These are phyloP conservation scores for Brettanomyces custersianus DNA, from an alignment of 805 yeast genomes.

Conservation along the genomic window DNA sequence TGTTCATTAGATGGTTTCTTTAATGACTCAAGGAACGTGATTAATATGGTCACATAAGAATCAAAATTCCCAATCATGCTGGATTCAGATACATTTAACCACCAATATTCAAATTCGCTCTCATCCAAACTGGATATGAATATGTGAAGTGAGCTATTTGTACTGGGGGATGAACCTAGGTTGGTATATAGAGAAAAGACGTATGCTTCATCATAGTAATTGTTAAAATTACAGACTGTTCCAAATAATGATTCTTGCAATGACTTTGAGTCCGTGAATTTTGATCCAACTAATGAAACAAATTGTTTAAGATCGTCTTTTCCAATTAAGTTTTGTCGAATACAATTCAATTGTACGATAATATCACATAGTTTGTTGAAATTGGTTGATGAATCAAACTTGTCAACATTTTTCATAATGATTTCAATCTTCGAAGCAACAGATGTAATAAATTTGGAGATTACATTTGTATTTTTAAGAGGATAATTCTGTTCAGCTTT, in stretches of 20 bases:
- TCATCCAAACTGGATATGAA: no score
- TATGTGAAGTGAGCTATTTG: no score
- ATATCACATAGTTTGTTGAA: not conserved
- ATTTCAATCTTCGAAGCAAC: not conserved
- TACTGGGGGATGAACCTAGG: no score
- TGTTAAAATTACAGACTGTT: conserved; percentile 7
- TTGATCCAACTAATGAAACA: conserved; percentile 8
- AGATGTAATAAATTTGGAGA: not conserved
- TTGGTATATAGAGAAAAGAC: not conserved
- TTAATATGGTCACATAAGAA: no score
- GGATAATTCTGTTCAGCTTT: not conserved
- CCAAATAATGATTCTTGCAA: conserved; percentile 11
- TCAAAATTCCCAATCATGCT: no score
- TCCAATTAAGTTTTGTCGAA: not conserved
- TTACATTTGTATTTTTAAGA: not conserved
- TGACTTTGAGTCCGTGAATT: not conserved
- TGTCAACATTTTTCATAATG: not conserved
- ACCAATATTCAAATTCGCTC: no score
- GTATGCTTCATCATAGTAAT: conserved; percentile 2
- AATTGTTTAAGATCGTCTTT: conserved; percentile 4
- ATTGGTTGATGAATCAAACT: not conserved
- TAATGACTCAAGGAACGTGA: no score
- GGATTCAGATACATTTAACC: no score
- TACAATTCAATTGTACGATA: not conserved
- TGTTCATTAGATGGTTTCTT: no score